Evolutionary conservation across 345 rosid genomes (phyloP).

Genomic region (Psidium friedrichsthalianum): DNA sequence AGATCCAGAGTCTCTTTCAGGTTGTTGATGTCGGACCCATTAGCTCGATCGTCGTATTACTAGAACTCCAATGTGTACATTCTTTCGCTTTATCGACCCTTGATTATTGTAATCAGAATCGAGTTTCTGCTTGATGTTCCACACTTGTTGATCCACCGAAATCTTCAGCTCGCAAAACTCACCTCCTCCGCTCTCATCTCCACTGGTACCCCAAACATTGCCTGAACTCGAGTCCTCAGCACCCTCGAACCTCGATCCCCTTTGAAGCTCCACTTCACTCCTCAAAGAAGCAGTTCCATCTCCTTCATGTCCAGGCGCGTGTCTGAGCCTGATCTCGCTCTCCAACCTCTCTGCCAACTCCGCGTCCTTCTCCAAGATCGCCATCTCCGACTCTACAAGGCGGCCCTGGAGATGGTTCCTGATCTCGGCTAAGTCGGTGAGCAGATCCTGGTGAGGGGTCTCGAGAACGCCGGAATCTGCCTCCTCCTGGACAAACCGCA

Average conservation of each 20-base stretch:
- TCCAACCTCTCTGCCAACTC: slow-evolving; percentile 41
- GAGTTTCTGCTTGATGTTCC: slow-evolving; percentile 55
- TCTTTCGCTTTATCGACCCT: background rate
- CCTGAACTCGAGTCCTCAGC: slow-evolving; percentile 6
- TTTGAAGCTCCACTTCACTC: slow-evolving; percentile 24
- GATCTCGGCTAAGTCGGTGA: slow-evolving; percentile 49
- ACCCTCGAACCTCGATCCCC: slow-evolving; percentile 15
- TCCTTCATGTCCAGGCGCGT: slow-evolving; percentile 44
- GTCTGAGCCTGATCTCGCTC: slow-evolving; percentile 42
- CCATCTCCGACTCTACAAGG: slow-evolving; percentile 46
- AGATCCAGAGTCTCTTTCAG: slow-evolving; percentile 68
- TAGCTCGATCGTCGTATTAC: slow-evolving; percentile 25
- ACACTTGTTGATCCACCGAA: slow-evolving; percentile 62
- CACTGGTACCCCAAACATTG: slow-evolving; percentile 1
- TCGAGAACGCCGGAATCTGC: slow-evolving; percentile 33
- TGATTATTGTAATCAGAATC: slow-evolving; percentile 23
- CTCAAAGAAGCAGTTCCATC: slow-evolving; percentile 43
- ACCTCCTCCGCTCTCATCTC: slow-evolving; percentile 26
- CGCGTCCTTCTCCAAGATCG: slow-evolving; percentile 58
- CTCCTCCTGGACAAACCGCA: slow-evolving; percentile 65
- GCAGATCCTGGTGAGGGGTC: slow-evolving; percentile 41
- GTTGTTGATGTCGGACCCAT: slow-evolving; percentile 50
- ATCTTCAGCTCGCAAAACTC: slow-evolving; percentile 50
- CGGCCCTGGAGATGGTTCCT: slow-evolving; percentile 68
- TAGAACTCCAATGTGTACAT: background rate